Evolutionary conservation across 1,284 basidiomycete genomes (phyloP).

Genomic region (Exsudoporus floridanus): DNA sequence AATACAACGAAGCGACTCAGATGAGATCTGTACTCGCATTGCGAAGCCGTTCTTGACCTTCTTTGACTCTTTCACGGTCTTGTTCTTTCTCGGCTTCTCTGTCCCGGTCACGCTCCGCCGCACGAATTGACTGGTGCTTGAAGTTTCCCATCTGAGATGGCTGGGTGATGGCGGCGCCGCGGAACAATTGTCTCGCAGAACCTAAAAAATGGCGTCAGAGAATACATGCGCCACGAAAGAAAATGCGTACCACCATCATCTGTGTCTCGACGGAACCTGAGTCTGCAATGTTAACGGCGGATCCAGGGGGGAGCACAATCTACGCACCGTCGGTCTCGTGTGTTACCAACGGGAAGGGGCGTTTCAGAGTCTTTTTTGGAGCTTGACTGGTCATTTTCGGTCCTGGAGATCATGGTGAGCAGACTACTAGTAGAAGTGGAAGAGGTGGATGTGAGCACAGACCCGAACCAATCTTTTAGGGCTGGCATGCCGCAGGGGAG

Average conservation of each 20-base stretch:
- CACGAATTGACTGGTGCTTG: constrained; percentile 77
- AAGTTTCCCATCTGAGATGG: constrained; percentile 89
- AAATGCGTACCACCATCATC: constrained; percentile 63
- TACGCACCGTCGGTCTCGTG: constrained; percentile 68
- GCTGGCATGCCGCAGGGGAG: constrained; percentile 74
- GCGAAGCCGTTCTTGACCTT: constrained; percentile 73
- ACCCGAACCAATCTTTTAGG: constrained; percentile 89
- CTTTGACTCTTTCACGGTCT: constrained; percentile 68
- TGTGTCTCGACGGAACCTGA: constrained; percentile 69
- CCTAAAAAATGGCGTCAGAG: constrained; percentile 39
- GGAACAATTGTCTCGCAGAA: constrained; percentile 63
- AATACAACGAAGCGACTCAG: constrained; percentile 7
- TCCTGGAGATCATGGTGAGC: constrained; percentile 38
- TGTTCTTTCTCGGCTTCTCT: constrained; percentile 59
- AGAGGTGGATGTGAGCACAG: constrained; percentile 31
- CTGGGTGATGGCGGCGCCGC: constrained; percentile 63
- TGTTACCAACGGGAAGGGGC: constrained; percentile 44
- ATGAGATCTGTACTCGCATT: constrained; percentile 49
- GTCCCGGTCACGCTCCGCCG: constrained; percentile 64
- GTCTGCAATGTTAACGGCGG: constrained; percentile 44
- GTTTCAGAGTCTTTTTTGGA: constrained; percentile 68
- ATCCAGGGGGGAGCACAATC: constrained; percentile 58
- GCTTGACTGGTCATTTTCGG: constrained; percentile 58
- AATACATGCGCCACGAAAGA: constrained; percentile 8
- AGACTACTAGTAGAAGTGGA: constrained; percentile 4